phyloP scores from a whole-genome alignment of 2,329 filamentous ascomycete species.

The Arachnomyces sp. region DNA sequence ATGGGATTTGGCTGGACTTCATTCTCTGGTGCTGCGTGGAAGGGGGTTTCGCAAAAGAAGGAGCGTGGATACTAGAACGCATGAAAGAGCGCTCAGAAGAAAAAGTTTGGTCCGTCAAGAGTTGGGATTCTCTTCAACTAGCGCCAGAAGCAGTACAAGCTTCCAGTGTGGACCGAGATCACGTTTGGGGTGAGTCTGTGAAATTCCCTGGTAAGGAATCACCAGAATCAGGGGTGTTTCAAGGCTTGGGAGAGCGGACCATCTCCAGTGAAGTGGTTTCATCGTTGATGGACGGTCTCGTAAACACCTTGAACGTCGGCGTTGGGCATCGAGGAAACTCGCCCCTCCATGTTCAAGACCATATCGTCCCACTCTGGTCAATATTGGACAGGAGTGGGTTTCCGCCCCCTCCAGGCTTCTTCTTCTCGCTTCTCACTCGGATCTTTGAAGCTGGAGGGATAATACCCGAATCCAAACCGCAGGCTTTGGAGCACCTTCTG shows the following conservation, averaged over 20 bases:
- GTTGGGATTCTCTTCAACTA: conserved; percentile 30
- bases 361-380: conserved; percentile 30
- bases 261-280: conserved; percentile 53
- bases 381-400: conserved; percentile 25
- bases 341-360: conserved; percentile 29
- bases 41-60: conserved; percentile 36
- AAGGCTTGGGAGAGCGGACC: conserved; percentile 38
- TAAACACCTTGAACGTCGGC: conserved; percentile 39
- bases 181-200: conserved; percentile 29
- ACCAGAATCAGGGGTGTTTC: conserved; percentile 22
- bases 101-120: conserved; percentile 33
- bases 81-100: conserved; percentile 22
- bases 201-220: conserved; percentile 8
- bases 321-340: conserved; percentile 25
- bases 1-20: conserved; percentile 44
- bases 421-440: conserved; percentile 37
- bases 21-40: conserved; percentile 46
- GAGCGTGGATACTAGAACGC: conserved; percentile 30
- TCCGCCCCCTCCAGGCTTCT: conserved; percentile 21
- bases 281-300: conserved; percentile 47
- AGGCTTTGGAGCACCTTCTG: conserved; percentile 34
- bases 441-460: conserved; percentile 45
- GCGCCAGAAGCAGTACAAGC: conserved; percentile 21
- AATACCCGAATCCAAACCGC: conserved; percentile 38
- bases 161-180: conserved; percentile 29